A percentile compares a stretch with the other conserved stretches of the same genome.
Conservation (phyloP, 2,329 filamentous ascomycete genomes). For the Cephalotrichum gorgonifer region DNA sequence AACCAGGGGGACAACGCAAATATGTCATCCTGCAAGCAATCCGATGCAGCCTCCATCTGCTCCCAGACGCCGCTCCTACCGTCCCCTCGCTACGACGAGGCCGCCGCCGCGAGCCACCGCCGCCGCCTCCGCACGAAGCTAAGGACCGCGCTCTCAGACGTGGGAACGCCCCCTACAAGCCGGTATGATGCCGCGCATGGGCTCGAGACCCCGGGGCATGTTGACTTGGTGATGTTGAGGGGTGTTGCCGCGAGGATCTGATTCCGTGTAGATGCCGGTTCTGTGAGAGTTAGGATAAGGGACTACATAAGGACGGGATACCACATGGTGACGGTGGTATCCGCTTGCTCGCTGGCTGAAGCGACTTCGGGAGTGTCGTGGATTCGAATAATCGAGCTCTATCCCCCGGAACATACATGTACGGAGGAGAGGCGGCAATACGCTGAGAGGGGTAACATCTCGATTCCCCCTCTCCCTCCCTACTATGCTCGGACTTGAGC, state of each 20-base stretch:
- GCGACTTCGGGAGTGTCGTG: no score
- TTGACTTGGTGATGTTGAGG: constrained; percentile 8
- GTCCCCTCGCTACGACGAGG: neutral
- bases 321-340: no score
- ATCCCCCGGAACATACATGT: no score
- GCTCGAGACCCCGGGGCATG: constrained; percentile 7
- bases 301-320: neutral
- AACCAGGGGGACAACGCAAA: no score
- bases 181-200: constrained; percentile 9
- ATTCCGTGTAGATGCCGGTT: neutral
- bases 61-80: constrained; percentile 2
- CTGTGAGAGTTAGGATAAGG: neutral
- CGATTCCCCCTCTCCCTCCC: no score
- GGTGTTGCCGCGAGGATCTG: constrained; percentile 7
- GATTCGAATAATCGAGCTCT: no score
- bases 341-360: no score
- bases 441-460: no score
- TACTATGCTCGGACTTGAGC: no score
- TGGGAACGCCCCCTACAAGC: constrained; percentile 9
- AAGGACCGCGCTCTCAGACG: constrained; percentile 8
- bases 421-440: no score
- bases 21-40: neutral
- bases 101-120: neutral
- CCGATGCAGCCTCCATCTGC: constrained; percentile 1
- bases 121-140: constrained; percentile 2